Evolutionary conservation across 805 yeast species (phyloP).

Genomic region (Cyberlindnera saturnus): DNA sequence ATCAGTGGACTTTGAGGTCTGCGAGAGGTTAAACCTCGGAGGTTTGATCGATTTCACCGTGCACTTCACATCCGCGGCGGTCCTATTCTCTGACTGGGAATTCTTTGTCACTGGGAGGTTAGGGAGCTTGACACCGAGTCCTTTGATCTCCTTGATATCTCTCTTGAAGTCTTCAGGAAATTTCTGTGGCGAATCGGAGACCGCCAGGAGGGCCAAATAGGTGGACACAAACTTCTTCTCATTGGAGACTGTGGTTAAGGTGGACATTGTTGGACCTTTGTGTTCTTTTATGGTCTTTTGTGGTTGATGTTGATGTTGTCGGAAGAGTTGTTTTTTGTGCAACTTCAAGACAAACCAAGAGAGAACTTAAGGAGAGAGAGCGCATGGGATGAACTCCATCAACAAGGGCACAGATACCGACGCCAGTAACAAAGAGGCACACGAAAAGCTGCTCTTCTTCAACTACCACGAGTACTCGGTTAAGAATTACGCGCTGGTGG

Average conservation of each 20-base stretch:
- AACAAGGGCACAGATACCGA: conserved; percentile 22
- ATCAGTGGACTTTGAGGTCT: conserved; percentile 21
- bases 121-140: conserved; percentile 31
- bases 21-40: conserved; percentile 51
- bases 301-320: neutral
- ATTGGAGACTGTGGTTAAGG: conserved; percentile 5
- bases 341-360: neutral
- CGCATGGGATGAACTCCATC: conserved; percentile 10
- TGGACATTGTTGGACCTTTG: conserved; percentile 7
- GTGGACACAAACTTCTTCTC: conserved; percentile 18
- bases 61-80: conserved; percentile 14
- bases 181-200: conserved; percentile 6
- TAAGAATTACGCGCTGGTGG: conserved; percentile 25
- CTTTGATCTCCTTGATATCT: conserved; percentile 8
- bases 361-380: neutral
- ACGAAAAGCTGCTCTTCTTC: conserved; percentile 37
- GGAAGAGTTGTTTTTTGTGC: neutral
- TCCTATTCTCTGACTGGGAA: neutral
- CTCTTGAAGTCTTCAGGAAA: conserved; percentile 9
- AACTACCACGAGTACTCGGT: conserved; percentile 61
- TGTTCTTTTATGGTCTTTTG: neutral
- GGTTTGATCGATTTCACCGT: conserved; percentile 62
- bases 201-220: conserved; percentile 15
- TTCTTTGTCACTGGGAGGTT: conserved; percentile 35
- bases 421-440: neutral